phyloP scores from a whole-genome alignment of 129 eudicot species.

The Centrapalus pauciflorus region DNA sequence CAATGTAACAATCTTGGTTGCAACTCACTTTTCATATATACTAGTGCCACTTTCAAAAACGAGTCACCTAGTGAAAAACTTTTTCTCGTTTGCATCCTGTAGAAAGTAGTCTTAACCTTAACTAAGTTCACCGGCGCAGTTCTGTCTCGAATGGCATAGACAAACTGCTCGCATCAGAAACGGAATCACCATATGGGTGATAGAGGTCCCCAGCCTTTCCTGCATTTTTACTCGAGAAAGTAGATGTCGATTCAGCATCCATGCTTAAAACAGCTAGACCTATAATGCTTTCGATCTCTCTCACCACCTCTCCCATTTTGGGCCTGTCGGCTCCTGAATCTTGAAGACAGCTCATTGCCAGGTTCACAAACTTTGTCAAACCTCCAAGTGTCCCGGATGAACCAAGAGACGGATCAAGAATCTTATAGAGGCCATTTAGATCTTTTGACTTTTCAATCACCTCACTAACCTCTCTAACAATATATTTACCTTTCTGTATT shows the following conservation, averaged over 20 bases:
- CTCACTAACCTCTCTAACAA: conserved; percentile 49
- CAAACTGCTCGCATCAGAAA: conserved; percentile 27
- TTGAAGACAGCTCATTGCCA: conserved; percentile 71
- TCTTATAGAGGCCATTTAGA: conserved; percentile 20
- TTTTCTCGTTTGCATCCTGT: no score
- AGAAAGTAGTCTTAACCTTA: not conserved
- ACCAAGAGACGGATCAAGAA: conserved; percentile 55
- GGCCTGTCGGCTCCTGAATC: conserved; percentile 59
- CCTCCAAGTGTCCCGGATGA: conserved; percentile 45
- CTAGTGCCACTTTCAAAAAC: not conserved
- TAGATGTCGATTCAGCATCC: conserved; percentile 28
- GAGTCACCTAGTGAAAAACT: not conserved
- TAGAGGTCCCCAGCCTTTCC: conserved; percentile 32
- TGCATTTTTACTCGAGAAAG: conserved; percentile 34
- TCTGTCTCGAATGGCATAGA: conserved; percentile 40
- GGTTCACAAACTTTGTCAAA: conserved; percentile 40
- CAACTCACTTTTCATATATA: not conserved
- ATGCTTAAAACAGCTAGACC: conserved; percentile 31
- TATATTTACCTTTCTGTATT: conserved; percentile 57
- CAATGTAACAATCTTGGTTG: conserved; percentile 12
- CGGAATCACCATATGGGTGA: conserved; percentile 40
- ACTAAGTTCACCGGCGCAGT: conserved; percentile 12
- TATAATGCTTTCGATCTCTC: conserved; percentile 64
- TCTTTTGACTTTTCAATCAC: conserved; percentile 26
- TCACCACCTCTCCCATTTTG: conserved; percentile 77